Percentiles rank a stretch among this genome's conserved stretches.
These are phyloP conservation scores for Rutstroemia sp. DNA, from an alignment of 2,329 filamentous ascomycete genomes.

Conservation along the genomic window DNA sequence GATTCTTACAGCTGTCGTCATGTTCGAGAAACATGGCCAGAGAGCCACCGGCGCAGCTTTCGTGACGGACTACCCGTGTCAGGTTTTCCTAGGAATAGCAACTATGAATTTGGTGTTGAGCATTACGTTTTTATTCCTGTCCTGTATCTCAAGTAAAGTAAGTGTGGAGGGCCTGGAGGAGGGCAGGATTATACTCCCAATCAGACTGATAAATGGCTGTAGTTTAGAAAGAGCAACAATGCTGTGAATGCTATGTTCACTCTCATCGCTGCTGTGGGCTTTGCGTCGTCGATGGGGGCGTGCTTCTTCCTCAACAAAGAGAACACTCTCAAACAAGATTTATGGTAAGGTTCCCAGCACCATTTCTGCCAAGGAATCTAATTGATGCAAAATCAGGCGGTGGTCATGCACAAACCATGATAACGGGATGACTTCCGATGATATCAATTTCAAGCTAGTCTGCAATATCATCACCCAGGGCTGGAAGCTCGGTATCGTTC, in stretches of 20 bases:
- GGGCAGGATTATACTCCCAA: neutral
- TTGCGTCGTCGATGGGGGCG: slow-evolving; percentile 16
- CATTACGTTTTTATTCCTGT: slow-evolving; percentile 10
- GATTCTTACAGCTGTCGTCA: slow-evolving; percentile 14
- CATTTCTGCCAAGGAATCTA: neutral
- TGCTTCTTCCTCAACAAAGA: slow-evolving; percentile 15
- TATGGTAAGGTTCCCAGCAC: slow-evolving; percentile 11
- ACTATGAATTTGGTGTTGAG: slow-evolving; percentile 15
- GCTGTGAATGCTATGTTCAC: slow-evolving; percentile 16
- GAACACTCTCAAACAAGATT: slow-evolving; percentile 11
- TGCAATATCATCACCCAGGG: slow-evolving; percentile 16
- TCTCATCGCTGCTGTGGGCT: slow-evolving; percentile 14
- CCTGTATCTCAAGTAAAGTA: slow-evolving; percentile 17
- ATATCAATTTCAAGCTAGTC: slow-evolving; percentile 16
- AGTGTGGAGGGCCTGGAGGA: neutral
- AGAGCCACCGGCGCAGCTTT: slow-evolving; percentile 6
- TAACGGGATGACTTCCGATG: slow-evolving; percentile 12
- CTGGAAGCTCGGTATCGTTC: slow-evolving; percentile 20
- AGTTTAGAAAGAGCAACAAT: slow-evolving; percentile 17
- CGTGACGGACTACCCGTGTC: slow-evolving; percentile 17
- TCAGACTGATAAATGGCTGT: neutral
- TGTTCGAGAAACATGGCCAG: slow-evolving; percentile 11
- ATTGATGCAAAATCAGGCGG: slow-evolving; percentile 10
- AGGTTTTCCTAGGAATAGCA: slow-evolving; percentile 12
- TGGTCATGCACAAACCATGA: slow-evolving; percentile 18